Percentiles rank a stretch among this genome's conserved stretches.
Evolutionary conservation across 129 eudicot genomes (phyloP).

Genomic region (Scalesia atractyloides): DNA sequence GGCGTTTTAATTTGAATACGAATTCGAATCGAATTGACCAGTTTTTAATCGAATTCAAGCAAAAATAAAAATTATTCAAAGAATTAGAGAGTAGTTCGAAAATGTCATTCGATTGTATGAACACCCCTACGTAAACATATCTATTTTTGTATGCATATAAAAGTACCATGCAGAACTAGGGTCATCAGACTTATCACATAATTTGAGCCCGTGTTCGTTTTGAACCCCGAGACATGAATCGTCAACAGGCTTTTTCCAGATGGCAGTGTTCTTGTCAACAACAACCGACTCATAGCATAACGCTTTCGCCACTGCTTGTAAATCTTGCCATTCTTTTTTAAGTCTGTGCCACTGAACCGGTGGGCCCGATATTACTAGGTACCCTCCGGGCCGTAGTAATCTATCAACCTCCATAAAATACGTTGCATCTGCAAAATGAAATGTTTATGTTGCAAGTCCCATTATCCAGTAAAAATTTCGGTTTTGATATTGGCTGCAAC

Average conservation of each 20-base stretch:
- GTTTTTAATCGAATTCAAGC: too few species aligned
- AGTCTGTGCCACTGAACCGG: slow-evolving; percentile 94
- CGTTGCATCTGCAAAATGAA: slow-evolving; percentile 62
- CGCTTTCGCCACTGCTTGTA: slow-evolving; percentile 81
- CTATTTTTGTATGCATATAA: not conserved
- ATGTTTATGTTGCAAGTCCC: slow-evolving; percentile 2
- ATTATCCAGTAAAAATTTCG: not conserved
- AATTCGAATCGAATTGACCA: too few species aligned
- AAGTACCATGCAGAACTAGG: slow-evolving; percentile 86
- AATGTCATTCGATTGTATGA: too few species aligned
- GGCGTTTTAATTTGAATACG: too few species aligned
- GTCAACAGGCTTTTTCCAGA: slow-evolving; percentile 79
- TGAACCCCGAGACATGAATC: slow-evolving; percentile 70
- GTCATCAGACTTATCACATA: slow-evolving; percentile 74
- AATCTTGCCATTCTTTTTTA: slow-evolving; percentile 93
- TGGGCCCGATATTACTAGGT: slow-evolving; percentile 89
- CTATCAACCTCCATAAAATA: slow-evolving; percentile 90
- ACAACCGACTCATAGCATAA: slow-evolving; percentile 88
- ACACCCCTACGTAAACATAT: too few species aligned
- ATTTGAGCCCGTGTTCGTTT: slow-evolving; percentile 58
- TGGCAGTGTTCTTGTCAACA: slow-evolving; percentile 90
- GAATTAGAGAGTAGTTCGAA: too few species aligned
- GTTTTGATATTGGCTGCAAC: slow-evolving; percentile 4
- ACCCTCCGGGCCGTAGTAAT: slow-evolving; percentile 92
- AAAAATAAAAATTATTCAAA: too few species aligned